Percentiles rank a stretch among this genome's conserved stretches.
These are phyloP conservation scores for Dittrichia graveolens DNA, from an alignment of 129 eudicot species.

Conservation along the genomic window DNA sequence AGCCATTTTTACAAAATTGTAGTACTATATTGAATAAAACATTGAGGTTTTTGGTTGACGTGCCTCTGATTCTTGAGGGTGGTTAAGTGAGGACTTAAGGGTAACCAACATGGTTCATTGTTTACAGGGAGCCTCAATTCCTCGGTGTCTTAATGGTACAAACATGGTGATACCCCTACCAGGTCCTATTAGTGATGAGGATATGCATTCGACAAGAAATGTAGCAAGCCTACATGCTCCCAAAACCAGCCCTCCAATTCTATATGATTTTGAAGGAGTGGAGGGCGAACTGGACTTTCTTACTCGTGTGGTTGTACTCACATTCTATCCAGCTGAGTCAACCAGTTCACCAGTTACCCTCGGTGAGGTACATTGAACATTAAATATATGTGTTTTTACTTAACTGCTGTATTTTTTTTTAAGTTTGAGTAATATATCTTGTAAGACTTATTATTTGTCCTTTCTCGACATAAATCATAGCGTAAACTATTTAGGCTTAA, in stretches of 20 bases:
- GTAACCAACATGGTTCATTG: neutral
- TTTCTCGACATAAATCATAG: conserved; percentile 1
- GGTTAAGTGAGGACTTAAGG: too few species aligned
- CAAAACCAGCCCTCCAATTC: conserved; percentile 48
- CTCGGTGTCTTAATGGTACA: conserved; percentile 87
- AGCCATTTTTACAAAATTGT: neutral
- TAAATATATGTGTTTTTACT: conserved; percentile 14
- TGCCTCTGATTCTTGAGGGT: too few species aligned
- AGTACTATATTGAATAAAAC: neutral
- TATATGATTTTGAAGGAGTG: conserved; percentile 77
- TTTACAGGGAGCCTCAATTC: conserved; percentile 81
- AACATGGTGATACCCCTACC: conserved; percentile 69
- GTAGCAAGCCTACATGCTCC: conserved; percentile 58
- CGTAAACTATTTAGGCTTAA: conserved; percentile 4
- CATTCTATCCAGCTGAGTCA: conserved; percentile 81
- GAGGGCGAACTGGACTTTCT: conserved; percentile 91
- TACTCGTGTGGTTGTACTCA: conserved; percentile 85
- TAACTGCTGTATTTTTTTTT: neutral
- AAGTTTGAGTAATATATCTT: conserved; percentile 1
- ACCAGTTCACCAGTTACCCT: conserved; percentile 76
- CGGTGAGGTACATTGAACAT: conserved; percentile 72
- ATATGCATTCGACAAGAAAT: conserved; percentile 66
- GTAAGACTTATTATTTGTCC: neutral
- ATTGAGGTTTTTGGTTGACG: neutral
- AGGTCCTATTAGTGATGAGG: conserved; percentile 72